Evolutionary conservation across 129 eudicot species (phyloP), one percentile per base, ranked within the genome.

Genomic region (Ambrosia trifida): DNA sequence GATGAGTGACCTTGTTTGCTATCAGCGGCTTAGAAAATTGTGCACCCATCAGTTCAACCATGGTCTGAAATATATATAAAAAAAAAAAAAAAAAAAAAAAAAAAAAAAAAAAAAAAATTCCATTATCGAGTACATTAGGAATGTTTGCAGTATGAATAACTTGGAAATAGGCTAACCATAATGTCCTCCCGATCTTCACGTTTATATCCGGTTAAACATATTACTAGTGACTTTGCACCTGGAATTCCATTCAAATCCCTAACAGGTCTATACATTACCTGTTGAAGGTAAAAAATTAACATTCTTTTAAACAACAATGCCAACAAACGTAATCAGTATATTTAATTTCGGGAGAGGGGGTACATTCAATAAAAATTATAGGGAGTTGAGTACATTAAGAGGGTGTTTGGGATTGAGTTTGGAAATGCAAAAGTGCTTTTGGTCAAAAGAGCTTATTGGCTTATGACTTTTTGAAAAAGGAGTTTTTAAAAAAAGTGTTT

Each of bases 31-130:
- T 90, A 28, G 96, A 84, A 76, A 95, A 88, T 11, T 52, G 82
- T 30, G 99, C 96, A 38, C 99, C 99, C 94, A 95, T 95, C 75
- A 86, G 65, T 18, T 73, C 78, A 82, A 90, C 97, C 99, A 88
- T 85, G 28, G 82, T 80, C 99, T 90, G 69, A 18, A 47, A 63
- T 52, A 72, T 24, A 47, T n/a, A 13, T 80, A 53, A 43, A 83
- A 7, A n/a, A n/a, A n/a, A n/a, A n/a, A n/a, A n/a, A n/a, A n/a
- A n/a, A n/a, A n/a, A n/a, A n/a, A n/a, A n/a, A n/a, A n/a, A n/a
- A n/a, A n/a, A n/a, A n/a, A n/a, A n/a, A n/a, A n/a, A n/a, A n/a
- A n/a, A n/a, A n/a, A n/a, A n/a, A n/a, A n/a, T n/a, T n/a, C 13
- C 33, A 35, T 59, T 14, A 30, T 52, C 58, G 30, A 54, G 64